A percentile compares a stretch with the other conserved stretches of the same genome.
Evolutionary conservation across 768 basidiomycete genomes (phyloP).

Genomic region (Leucosporidium yakuticum): DNA sequence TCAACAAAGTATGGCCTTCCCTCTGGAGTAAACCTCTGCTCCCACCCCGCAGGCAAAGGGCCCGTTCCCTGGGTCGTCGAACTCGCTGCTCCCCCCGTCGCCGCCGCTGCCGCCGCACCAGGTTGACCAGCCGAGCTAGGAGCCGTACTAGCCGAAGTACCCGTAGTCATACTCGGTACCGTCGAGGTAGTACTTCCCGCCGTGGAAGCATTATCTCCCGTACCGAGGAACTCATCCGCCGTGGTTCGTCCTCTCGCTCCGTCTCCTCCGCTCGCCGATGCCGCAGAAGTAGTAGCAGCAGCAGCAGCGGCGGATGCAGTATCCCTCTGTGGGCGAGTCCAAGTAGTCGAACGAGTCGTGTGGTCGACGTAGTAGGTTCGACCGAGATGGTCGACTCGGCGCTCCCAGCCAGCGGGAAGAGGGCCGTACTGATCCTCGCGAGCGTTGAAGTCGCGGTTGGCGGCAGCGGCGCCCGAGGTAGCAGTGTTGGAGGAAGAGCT

Average conservation of each 20-base stretch:
- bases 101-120: conserved; percentile 35
- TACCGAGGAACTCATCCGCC: conserved; percentile 41
- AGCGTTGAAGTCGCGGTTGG: conserved; percentile 76
- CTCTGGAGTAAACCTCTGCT: conserved; percentile 96
- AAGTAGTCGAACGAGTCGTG: conserved; percentile 93
- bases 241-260: conserved; percentile 50
- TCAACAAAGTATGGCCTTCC: conserved; percentile 98
- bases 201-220: conserved; percentile 40
- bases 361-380: conserved; percentile 98
- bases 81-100: conserved; percentile 37
- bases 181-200: conserved; percentile 44
- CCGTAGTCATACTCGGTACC: conserved; percentile 31
- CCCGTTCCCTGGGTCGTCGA: conserved; percentile 71
- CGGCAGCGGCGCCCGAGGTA: conserved; percentile 21
- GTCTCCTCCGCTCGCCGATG: not conserved
- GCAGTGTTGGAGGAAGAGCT: conserved; percentile 46
- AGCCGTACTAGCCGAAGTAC: conserved; percentile 34
- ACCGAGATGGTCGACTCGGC: conserved; percentile 91
- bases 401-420: conserved; percentile 88
- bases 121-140: conserved; percentile 38
- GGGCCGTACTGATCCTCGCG: conserved; percentile 90
- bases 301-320: conserved; percentile 55
- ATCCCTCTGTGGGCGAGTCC: conserved; percentile 75
- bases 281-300: conserved; percentile 51
- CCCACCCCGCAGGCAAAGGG: conserved; percentile 93